Evolutionary conservation across 202 grass and related monocot genomes (phyloP).

Genomic region (Alloteropsis angusta): DNA sequence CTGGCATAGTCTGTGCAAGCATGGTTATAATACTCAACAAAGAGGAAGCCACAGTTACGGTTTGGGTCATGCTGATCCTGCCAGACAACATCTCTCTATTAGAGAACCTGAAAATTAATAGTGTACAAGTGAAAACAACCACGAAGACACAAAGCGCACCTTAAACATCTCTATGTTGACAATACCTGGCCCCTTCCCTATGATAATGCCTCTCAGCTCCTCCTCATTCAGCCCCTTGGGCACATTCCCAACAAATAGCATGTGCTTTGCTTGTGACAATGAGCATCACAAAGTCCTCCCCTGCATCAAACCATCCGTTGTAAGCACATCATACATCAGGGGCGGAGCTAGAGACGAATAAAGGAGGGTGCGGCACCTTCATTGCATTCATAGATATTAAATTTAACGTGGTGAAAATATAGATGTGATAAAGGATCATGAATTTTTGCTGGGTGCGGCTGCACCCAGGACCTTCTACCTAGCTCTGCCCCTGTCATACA

Average conservation of each 20-base stretch:
- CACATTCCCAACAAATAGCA: constrained; percentile 90
- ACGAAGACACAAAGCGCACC: constrained; percentile 28
- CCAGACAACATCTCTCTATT: not conserved
- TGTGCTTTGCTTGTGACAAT: constrained; percentile 79
- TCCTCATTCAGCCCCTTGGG: constrained; percentile 89
- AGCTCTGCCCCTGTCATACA: too few relatives aligned
- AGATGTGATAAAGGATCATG: too few relatives aligned
- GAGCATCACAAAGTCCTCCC: constrained; percentile 89
- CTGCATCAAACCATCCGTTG: constrained; percentile 32
- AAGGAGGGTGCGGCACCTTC: too few relatives aligned
- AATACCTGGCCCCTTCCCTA: constrained; percentile 67
- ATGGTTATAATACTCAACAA: constrained; percentile 85
- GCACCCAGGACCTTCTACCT: too few relatives aligned
- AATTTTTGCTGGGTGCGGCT: too few relatives aligned
- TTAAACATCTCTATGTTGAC: constrained; percentile 96
- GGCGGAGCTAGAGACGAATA: too few relatives aligned
- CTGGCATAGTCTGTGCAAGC: constrained; percentile 72
- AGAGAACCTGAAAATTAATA: not conserved
- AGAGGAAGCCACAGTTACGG: constrained; percentile 87
- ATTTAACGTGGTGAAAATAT: too few relatives aligned
- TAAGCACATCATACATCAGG: not conserved
- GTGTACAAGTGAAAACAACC: not conserved
- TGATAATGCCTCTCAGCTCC: constrained; percentile 65
- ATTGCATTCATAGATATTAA: too few relatives aligned
- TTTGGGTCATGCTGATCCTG: constrained; percentile 88